phyloP scores from a whole-genome alignment of 129 eudicot species.

The Flaveria robusta region DNA sequence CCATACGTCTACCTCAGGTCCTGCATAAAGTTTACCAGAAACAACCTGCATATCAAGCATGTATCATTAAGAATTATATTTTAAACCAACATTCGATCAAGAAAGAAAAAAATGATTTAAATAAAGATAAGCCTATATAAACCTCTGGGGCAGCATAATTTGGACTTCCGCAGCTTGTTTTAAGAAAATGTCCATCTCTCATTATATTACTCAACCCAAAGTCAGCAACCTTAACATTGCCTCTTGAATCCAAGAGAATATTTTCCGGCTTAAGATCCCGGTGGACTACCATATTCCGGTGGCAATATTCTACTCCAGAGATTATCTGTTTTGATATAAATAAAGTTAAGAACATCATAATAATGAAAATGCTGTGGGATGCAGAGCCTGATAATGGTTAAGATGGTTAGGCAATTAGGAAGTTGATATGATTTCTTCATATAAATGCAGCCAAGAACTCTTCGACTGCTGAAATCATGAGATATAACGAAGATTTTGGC shows the following conservation, averaged over 20 bases:
- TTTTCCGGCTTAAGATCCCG: conserved; percentile 87
- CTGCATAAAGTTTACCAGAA: conserved; percentile 83
- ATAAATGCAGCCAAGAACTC: conserved; percentile 16
- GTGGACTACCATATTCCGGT: conserved; percentile 87
- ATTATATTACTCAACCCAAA: conserved; percentile 84
- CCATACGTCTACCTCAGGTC: conserved; percentile 92
- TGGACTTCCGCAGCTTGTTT: conserved; percentile 92
- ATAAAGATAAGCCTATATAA: conserved; percentile 1
- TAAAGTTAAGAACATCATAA: conserved; percentile 2
- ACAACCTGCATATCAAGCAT: conserved; percentile 61
- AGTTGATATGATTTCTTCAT: not conserved
- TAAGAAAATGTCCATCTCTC: conserved; percentile 85
- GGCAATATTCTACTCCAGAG: conserved; percentile 84
- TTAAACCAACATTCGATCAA: not conserved
- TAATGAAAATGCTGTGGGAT: not conserved
- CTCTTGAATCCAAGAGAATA: conserved; percentile 65
- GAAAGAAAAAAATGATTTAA: not conserved
- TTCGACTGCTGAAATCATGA: not conserved
- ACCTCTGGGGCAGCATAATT: conserved; percentile 98
- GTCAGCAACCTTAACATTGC: conserved; percentile 79
- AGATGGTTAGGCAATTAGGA: conserved; percentile 8
- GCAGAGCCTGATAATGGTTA: not conserved
- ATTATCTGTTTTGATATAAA: conserved; percentile 47
- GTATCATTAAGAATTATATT: not conserved
- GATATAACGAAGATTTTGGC: not conserved